Percentiles rank a stretch among this genome's conserved stretches.
These are phyloP conservation scores for Sparassis latifolia DNA, from an alignment of 1,284 basidiomycete species.

Conservation along the genomic window DNA sequence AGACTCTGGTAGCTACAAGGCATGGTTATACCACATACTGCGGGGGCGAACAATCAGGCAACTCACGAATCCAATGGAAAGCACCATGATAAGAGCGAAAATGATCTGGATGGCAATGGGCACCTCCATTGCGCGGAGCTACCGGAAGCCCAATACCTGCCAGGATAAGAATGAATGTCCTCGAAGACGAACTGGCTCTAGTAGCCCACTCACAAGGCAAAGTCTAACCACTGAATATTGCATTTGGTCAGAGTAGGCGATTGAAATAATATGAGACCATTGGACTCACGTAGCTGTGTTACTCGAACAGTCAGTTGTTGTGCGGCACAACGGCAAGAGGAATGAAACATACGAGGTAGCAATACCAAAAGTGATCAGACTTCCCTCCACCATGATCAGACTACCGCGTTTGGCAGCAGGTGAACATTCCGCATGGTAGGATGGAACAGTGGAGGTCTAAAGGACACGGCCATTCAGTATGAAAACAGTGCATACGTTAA, in stretches of 20 bases:
- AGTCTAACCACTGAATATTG: constrained; percentile 48
- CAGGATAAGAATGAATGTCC: neutral
- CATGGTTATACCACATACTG: neutral
- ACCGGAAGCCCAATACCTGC: constrained; percentile 37
- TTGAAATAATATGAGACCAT: constrained; percentile 13
- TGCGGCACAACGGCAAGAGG: constrained; percentile 11
- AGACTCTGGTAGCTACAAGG: constrained; percentile 53
- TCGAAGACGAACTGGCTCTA: neutral
- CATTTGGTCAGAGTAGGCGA: neutral
- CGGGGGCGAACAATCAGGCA: too few species aligned
- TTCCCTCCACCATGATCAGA: constrained; percentile 63
- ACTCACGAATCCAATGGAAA: constrained; percentile 48
- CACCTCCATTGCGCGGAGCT: constrained; percentile 61
- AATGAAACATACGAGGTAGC: constrained; percentile 51
- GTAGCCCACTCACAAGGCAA: constrained; percentile 38
- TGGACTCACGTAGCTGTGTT: too few species aligned
- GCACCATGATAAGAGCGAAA: constrained; percentile 54
- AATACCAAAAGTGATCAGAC: constrained; percentile 62
- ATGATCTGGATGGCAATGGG: constrained; percentile 63
- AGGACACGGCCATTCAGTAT: neutral
- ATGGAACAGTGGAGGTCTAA: constrained; percentile 55
- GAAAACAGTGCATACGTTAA: neutral
- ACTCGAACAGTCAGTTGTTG: too few species aligned
- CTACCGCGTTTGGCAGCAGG: constrained; percentile 55
- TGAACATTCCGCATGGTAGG: constrained; percentile 61